Base-by-base conservation (phyloP, 148 eudicot species). In the Suaeda aralocaspica region DNA sequence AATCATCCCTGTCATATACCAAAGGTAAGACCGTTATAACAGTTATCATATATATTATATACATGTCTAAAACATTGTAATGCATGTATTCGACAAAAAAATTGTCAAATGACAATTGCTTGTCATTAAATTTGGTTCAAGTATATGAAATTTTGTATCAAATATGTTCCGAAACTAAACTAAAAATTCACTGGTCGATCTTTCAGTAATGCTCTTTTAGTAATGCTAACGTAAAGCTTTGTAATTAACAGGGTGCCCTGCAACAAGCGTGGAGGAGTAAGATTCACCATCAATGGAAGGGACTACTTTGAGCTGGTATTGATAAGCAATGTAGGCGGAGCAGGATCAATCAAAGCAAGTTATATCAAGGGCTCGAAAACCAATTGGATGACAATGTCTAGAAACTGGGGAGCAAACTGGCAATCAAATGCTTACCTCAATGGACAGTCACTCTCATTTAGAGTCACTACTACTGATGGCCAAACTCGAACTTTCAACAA, bases 361-460 rank as follows among this genome's bases (percentile, higher is more conserved):
- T 75, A 63, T 1, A 68, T 93, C 24, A 90, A 93, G 78, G 98
- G 98, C n/a, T 77, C 92, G 5, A 80, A 51, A 3, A 92, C 90
- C 6, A 70, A 63, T 12, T 93, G 98, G 96, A 73, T 78, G 68
- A 13, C 84, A 8, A 84, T 93, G 92, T 87, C 98, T 6, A 85
- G 91, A 42, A 93, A 93, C 59, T 90, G 98, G 98, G 98, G 98
- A 46, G 86, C 90, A 22, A 88, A 90, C 66, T 93, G 96, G 96
- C 98, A 93, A 71, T 87, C 96, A 2, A 76, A 78, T 34, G 67
- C 84, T 10, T 88, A 82, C 64, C 83, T 93, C 0, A 75, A 85
- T 24, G 89, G 96, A n/a, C 98, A 90, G 59, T 55, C 89, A 19
- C 61, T 90, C 28, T 93, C 98, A 0, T 93, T 93, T 76, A 81